Evolutionary conservation across 768 basidiomycete genomes (phyloP), one percentile per base, ranked within the genome.

Genomic region (Leccinum variicolor): DNA sequence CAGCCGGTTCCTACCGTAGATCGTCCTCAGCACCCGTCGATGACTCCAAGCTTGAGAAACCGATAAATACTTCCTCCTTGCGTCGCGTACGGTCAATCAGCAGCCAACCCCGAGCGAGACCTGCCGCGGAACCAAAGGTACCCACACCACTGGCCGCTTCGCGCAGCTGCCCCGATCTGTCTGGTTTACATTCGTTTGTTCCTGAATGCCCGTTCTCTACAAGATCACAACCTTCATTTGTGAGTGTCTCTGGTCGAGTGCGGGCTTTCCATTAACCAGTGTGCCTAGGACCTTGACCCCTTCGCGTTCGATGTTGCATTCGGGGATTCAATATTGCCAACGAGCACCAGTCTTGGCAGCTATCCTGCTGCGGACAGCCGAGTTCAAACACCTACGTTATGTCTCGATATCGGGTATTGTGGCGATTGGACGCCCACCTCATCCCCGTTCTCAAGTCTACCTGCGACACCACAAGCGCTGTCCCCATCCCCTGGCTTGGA

Each of bases 1-100:
- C 88, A 1, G 87, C 84, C n/a, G 79, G 82, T 53, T 77, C 81
- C 48, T 91, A 83, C 74, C 80, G 82, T 45, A 83, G 88, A 34
- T 87, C 86, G 25, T 86, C 85, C 11, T 89, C 86, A 46, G 81
- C 77, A 3, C 84, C 84, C 2, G 70, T 79, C 23, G 75, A 77
- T 10, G 77, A 79, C 50, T 69, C 72, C 5, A 76, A 62, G 39
- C 73, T 73, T 8, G 66, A 70, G 21, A 71, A 75, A 58, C 48
- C 63, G 26, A 70, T 64, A 39, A 67, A 60, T 36, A 64, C 69
- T 3, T 53, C 72, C 6, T 57, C 61, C 28, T 36, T 13, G 15
- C 62, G 59, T 29, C 67, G 56, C 7, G 11, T 53, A 36, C 74
- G 72, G 46, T 60, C 71, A 10, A 46, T 56, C 26, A 73, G 68